A percentile compares a stretch with the other conserved stretches of the same genome.
Conservation (phyloP, 192 early-diverging fungal species). For the Entomortierella lignicola region DNA sequence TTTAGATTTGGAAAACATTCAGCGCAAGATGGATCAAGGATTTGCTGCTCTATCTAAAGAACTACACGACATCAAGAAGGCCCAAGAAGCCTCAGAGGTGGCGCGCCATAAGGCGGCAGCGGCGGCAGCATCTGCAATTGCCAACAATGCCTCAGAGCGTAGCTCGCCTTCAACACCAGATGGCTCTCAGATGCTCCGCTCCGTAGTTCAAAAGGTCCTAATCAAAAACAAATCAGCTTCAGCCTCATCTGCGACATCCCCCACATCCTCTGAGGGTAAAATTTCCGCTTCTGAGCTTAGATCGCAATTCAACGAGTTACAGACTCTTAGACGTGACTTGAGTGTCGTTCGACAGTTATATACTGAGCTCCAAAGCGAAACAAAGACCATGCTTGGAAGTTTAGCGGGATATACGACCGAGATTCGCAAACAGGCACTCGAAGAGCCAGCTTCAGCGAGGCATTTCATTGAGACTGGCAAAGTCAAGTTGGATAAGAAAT, state of each 20-base stretch:
- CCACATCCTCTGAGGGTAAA: conserved; percentile 7
- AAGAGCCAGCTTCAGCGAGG: conserved; percentile 45
- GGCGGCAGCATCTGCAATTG: conserved; percentile 1
- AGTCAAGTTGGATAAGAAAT: conserved; percentile 63
- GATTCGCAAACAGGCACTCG: conserved; percentile 47
- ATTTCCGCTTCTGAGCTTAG: conserved; percentile 51
- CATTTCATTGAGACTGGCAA: conserved; percentile 71
- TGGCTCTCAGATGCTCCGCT: conserved; percentile 25
- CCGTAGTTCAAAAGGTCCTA: conserved; percentile 40
- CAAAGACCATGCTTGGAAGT: conserved; percentile 53
- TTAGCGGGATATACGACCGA: conserved; percentile 51
- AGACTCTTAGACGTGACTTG: conserved; percentile 61
- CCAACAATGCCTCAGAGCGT: conserved; percentile 4
- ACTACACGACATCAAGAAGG: conserved; percentile 54
- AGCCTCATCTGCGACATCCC: not conserved
- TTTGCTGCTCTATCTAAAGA: conserved; percentile 53
- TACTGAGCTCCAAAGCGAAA: conserved; percentile 60
- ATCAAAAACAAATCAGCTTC: conserved; percentile 18
- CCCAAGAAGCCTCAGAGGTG: conserved; percentile 25
- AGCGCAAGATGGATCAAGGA: conserved; percentile 59
- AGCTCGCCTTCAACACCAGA: not conserved
- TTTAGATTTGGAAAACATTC: conserved; percentile 56
- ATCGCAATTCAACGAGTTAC: conserved; percentile 56
- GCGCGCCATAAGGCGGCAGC: conserved; percentile 35
- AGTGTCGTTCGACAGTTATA: conserved; percentile 64